phyloP scores from a whole-genome alignment of 129 eudicot genomes.

The Tanacetum coccineum region DNA sequence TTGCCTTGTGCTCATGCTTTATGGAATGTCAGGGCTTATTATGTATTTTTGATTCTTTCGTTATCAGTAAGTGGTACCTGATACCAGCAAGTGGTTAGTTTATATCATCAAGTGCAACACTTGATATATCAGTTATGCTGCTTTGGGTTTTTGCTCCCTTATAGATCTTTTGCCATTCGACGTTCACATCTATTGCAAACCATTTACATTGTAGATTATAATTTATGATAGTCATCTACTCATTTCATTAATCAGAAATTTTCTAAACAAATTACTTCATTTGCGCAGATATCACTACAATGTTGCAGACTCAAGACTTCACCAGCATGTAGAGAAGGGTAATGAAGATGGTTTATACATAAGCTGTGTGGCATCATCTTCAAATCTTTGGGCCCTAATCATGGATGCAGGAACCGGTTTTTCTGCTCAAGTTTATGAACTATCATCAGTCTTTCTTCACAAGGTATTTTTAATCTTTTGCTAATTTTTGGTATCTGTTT shows the following conservation, averaged over 20 bases:
- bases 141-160: not conserved
- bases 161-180: not conserved
- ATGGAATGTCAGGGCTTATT: not conserved
- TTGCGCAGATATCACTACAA: slow-evolving; percentile 65
- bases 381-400: slow-evolving; percentile 93
- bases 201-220: not conserved
- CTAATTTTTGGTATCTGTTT: slow-evolving; percentile 2
- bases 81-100: slow-evolving; percentile 2
- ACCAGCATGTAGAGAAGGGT: slow-evolving; percentile 89
- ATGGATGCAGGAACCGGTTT: slow-evolving; percentile 98
- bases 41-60: slow-evolving; percentile 6
- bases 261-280: not conserved
- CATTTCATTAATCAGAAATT: not conserved
- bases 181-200: not conserved
- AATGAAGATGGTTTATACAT: slow-evolving; percentile 89
- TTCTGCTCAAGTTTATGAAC: slow-evolving; percentile 82
- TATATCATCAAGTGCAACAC: too few relatives aligned
- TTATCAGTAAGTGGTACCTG: slow-evolving; percentile 2
- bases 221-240: not conserved
- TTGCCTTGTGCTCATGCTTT: not conserved
- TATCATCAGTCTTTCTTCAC: slow-evolving; percentile 40
- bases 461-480: slow-evolving; percentile 22
- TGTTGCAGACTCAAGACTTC: slow-evolving; percentile 62
- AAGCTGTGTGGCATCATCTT: slow-evolving; percentile 88
- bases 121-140: too few relatives aligned